Conservation (phyloP, 345 rosid species). For the Theobroma cacao region DNA sequence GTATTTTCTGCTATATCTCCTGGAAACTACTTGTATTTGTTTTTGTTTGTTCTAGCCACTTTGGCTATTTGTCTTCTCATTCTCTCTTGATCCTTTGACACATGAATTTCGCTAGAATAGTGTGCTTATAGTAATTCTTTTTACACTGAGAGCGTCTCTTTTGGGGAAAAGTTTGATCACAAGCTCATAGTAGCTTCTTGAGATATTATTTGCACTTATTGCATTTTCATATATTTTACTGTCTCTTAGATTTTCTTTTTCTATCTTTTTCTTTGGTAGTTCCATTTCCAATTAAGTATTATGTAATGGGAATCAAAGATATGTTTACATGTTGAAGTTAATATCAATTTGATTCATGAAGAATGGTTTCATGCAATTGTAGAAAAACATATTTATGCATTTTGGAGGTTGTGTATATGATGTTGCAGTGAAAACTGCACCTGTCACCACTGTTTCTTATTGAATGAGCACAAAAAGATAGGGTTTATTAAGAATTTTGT, state of each 20-base stretch:
- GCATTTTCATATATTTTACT: background rate
- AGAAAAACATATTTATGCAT: background rate
- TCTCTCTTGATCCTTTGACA: background rate
- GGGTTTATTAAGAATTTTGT: background rate
- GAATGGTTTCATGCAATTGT: background rate
- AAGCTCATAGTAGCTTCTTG: background rate
- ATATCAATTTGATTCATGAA: background rate
- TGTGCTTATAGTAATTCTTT: background rate
- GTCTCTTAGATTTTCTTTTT: background rate
- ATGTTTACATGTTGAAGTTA: background rate
- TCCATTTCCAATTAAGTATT: background rate
- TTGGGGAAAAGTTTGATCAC: background rate
- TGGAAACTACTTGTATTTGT: background rate
- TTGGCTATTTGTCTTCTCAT: background rate
- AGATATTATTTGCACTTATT: background rate
- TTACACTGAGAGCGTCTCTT: background rate
- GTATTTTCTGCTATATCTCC: background rate
- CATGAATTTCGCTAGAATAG: background rate
- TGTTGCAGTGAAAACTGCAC: background rate
- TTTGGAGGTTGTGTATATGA: background rate
- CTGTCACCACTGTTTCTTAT: background rate
- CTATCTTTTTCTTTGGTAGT: background rate
- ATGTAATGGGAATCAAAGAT: background rate
- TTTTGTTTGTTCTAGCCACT: background rate
- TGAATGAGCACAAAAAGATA: background rate